Evolutionary conservation across 345 rosid species (phyloP).

Genomic region (Eucalyptus regnans): DNA sequence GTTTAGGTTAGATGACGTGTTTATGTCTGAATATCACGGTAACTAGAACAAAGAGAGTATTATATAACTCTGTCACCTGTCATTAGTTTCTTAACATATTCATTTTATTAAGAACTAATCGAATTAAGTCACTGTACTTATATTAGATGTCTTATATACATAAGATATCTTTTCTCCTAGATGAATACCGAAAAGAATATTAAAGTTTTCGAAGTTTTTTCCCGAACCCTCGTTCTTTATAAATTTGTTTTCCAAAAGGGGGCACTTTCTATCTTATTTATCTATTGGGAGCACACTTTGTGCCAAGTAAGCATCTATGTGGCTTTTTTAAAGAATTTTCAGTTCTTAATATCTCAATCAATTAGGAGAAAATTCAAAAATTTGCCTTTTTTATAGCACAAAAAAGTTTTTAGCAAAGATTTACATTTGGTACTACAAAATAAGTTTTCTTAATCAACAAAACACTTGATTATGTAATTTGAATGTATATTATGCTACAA

Average conservation of each 20-base stretch:
- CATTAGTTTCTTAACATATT: no score
- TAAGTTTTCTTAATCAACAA: not conserved
- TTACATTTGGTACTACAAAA: not conserved
- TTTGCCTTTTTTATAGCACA: not conserved
- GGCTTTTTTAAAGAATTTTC: not conserved
- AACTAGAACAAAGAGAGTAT: no score
- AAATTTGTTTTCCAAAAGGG: not conserved
- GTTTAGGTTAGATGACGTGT: no score
- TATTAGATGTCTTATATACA: not conserved
- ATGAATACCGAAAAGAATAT: not conserved
- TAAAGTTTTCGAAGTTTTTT: not conserved
- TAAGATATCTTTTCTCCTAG: not conserved
- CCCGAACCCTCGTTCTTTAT: not conserved
- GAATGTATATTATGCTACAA: not conserved
- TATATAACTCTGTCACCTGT: no score
- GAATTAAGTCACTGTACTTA: not conserved
- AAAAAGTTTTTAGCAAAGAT: not conserved
- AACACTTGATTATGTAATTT: not conserved
- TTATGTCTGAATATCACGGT: no score
- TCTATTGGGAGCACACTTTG: not conserved
- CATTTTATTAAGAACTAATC: no score
- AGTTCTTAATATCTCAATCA: not conserved
- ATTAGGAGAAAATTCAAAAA: not conserved
- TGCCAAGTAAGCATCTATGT: not conserved
- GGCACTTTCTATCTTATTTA: not conserved